Evolutionary conservation across 352 stramenopile genomes (phyloP).

Genomic region (Phytophthora cryptogea): DNA sequence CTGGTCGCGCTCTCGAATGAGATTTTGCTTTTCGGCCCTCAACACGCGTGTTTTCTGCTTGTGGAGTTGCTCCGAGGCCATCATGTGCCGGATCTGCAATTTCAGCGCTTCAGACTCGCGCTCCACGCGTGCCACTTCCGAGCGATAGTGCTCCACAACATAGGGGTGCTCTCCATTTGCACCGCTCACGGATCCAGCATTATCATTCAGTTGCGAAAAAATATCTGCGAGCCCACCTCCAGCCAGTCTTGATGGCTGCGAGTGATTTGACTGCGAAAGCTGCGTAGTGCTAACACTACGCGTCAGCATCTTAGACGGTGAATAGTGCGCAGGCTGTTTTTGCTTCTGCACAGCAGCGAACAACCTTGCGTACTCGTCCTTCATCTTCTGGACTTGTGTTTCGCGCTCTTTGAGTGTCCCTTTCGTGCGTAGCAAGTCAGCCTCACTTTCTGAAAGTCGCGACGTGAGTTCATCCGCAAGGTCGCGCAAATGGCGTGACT

Average conservation of each 20-base stretch:
- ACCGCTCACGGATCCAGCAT: slow-evolving; percentile 4
- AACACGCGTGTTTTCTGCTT: slow-evolving; percentile 73
- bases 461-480: slow-evolving; percentile 32
- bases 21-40: slow-evolving; percentile 46
- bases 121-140: slow-evolving; percentile 54
- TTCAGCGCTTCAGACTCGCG: slow-evolving; percentile 64
- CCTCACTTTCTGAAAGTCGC: slow-evolving; percentile 41
- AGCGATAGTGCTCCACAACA: slow-evolving; percentile 63
- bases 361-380: slow-evolving; percentile 74
- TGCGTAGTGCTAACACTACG: slow-evolving; percentile 21
- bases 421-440: slow-evolving; percentile 58
- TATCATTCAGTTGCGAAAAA: slow-evolving; percentile 2
- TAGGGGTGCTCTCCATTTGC: slow-evolving; percentile 66
- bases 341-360: slow-evolving; percentile 71
- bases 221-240: slow-evolving; percentile 1
- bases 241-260: slow-evolving; percentile 1
- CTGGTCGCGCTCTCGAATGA: slow-evolving; percentile 53
- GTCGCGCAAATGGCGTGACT: slow-evolving; percentile 40
- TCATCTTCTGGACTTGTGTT: slow-evolving; percentile 55
- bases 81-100: slow-evolving; percentile 80
- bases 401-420: slow-evolving; percentile 59
- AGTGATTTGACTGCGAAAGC: slow-evolving; percentile 15
- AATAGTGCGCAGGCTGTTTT: slow-evolving; percentile 42
- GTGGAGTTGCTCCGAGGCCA: slow-evolving; percentile 72
- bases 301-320: slow-evolving; percentile 23